phyloP scores from a whole-genome alignment of 805 yeast genomes.

The Candida chauliodis region DNA sequence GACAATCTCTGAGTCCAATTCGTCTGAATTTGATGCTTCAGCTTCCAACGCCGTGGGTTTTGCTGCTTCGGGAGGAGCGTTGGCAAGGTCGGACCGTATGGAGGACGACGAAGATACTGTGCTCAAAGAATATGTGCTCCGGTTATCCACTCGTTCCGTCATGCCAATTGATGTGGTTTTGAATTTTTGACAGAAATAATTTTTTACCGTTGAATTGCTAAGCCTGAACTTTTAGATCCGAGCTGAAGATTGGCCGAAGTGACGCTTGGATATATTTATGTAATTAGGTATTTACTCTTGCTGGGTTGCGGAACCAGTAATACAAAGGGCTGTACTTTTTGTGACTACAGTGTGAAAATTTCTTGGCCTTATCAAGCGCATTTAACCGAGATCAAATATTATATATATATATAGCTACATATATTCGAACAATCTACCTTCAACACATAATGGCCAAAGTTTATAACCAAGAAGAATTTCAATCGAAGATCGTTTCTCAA shows the following conservation, averaged over 20 bases:
- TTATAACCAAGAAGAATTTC: conserved; percentile 36
- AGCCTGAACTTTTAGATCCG: too few species aligned
- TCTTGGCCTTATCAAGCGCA: conserved; percentile 1
- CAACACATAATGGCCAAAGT: conserved; percentile 13
- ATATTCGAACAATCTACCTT: background rate
- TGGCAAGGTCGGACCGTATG: background rate
- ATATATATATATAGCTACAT: background rate
- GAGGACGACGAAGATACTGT: conserved; percentile 4
- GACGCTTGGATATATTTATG: too few species aligned
- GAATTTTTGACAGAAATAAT: too few species aligned
- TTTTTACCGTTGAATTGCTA: too few species aligned
- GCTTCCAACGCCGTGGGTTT: background rate
- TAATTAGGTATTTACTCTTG: too few species aligned
- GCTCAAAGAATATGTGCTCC: background rate
- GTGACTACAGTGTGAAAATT: background rate
- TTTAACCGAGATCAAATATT: conserved; percentile 1
- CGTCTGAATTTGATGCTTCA: background rate
- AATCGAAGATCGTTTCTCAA: conserved; percentile 44
- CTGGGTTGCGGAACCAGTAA: too few species aligned
- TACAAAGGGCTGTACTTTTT: too few species aligned
- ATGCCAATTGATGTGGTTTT: background rate
- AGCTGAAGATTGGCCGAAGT: too few species aligned
- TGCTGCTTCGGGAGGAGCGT: background rate
- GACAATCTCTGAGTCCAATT: conserved; percentile 1
- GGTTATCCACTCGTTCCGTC: background rate